Percentiles rank a stretch among this genome's conserved stretches.
Conservation (phyloP, 2,329 filamentous ascomycete genomes). For the Tolypocladium tundrense region DNA sequence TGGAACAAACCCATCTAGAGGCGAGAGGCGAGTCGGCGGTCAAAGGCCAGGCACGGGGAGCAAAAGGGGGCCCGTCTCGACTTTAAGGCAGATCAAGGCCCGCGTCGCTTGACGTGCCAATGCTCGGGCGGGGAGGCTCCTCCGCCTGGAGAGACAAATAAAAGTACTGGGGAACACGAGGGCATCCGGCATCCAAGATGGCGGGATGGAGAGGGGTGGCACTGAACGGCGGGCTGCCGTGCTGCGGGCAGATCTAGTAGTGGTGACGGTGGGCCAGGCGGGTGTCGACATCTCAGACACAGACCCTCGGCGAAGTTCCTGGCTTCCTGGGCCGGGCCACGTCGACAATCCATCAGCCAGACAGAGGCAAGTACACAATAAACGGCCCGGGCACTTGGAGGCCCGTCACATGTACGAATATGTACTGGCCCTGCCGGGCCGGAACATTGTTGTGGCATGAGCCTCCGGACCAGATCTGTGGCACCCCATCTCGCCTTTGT, state of each 20-base stretch:
- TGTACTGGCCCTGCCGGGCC: slow-evolving; percentile 8
- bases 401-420: not conserved
- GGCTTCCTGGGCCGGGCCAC: not conserved
- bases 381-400: not conserved
- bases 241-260: slow-evolving; percentile 7
- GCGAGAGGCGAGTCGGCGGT: slow-evolving; percentile 18
- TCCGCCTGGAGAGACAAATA: slow-evolving; percentile 2
- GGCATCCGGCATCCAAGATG: slow-evolving; percentile 20
- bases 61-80: slow-evolving; percentile 2
- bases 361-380: not conserved
- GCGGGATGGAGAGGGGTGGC: slow-evolving; percentile 14
- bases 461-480: slow-evolving; percentile 26
- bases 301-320: slow-evolving; percentile 3
- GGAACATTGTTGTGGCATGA: slow-evolving; percentile 24
- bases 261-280: not conserved
- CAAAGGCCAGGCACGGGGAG: slow-evolving; percentile 1
- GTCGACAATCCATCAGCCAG: slow-evolving; percentile 3
- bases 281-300: slow-evolving; percentile 19
- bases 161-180: slow-evolving; percentile 12
- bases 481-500: slow-evolving; percentile 28
- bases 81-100: slow-evolving; percentile 3
- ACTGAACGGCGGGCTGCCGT: slow-evolving; percentile 16
- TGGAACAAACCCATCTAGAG: slow-evolving; percentile 22
- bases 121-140: slow-evolving; percentile 1
- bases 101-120: slow-evolving; percentile 4